Base-by-base conservation (phyloP, 345 rosid species). In the Durio zibethinus region DNA sequence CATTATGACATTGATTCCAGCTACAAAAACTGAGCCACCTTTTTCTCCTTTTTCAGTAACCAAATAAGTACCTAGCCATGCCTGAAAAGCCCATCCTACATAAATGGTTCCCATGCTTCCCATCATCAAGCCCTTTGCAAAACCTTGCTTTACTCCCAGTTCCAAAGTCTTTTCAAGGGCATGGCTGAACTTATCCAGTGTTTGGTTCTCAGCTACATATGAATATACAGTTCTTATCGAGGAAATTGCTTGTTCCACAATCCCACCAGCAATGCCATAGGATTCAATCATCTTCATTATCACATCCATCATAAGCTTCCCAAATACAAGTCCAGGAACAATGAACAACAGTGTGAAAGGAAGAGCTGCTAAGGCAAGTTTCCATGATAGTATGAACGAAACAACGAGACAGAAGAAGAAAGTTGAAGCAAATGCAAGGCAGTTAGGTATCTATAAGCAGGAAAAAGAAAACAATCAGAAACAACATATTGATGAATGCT, bases 41-140 rank as follows among this genome's bases (percentile, higher is more conserved):
- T 88, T 86, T 83, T 88, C 91, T 0, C 84, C 80, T 62, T 86
- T 87, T 2, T 88, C 86, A 7, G 88, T 85, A 14, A 88, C 94
- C 86, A 88, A 79, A 75, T 85, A 83, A 73, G 90, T 83, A 52
- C 91, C 94, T 2, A 85, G 20, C 90, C 89, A 90, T 77, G 91
- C 89, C 77, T 88, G 92, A 75, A 87, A 89, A 2, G 94, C 87
- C 94, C 92, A 90, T 15, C 90, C 88, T 4, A 86, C 76, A 80
- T 86, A 90, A 45, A 90, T 85, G 57, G 74, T 86, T 65, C 94
- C 94, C 91, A 90, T 85, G 82, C 92, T 85, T 59, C 94, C 94
- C 90, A 88, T 85, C 88, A 90, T 35, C 80, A 90, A 75, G 21
- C 94, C 92, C 79, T 90, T 89, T 27, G 92, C 88, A 42, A 88